Percentiles rank a stretch among this genome's conserved stretches.
These are phyloP conservation scores for Cordyceps fumosorosea DNA, from an alignment of 2,329 filamentous ascomycete genomes.

Conservation along the genomic window DNA sequence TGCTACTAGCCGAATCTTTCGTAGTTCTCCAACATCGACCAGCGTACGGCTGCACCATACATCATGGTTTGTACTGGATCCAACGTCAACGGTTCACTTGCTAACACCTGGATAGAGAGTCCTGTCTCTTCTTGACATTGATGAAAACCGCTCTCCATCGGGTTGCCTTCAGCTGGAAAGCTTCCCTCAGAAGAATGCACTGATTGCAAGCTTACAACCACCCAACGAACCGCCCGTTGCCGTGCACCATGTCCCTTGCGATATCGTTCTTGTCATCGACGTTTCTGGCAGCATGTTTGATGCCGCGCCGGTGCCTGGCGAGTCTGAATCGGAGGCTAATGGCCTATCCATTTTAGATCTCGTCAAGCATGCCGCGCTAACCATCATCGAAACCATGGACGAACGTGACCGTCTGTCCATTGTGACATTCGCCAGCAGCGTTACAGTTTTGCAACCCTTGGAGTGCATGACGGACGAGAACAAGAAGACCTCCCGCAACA, in stretches of 20 bases:
- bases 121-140: not conserved
- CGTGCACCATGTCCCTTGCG: slow-evolving; percentile 42
- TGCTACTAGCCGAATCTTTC: not conserved
- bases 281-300: slow-evolving; percentile 50
- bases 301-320: slow-evolving; percentile 40
- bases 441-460: slow-evolving; percentile 39
- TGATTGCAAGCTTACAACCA: slow-evolving; percentile 41
- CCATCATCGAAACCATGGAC: slow-evolving; percentile 50
- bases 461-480: slow-evolving; percentile 38
- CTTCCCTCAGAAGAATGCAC: slow-evolving; percentile 15
- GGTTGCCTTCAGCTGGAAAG: not conserved
- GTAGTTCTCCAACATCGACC: not conserved
- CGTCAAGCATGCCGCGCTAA: slow-evolving; percentile 52
- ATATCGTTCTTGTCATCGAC: slow-evolving; percentile 57
- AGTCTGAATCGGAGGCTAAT: slow-evolving; percentile 36
- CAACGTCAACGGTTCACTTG: too few species aligned
- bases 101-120: not conserved
- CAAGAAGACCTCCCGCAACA: slow-evolving; percentile 36
- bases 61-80: not conserved
- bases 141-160: not conserved
- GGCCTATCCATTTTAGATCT: slow-evolving; percentile 52
- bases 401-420: slow-evolving; percentile 51
- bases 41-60: not conserved
- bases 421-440: slow-evolving; percentile 43
- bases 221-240: slow-evolving; percentile 28